Percentiles rank a stretch among this genome's conserved stretches.
Conservation (phyloP, 352 stramenopile species). For the Pythium guiyangense region DNA sequence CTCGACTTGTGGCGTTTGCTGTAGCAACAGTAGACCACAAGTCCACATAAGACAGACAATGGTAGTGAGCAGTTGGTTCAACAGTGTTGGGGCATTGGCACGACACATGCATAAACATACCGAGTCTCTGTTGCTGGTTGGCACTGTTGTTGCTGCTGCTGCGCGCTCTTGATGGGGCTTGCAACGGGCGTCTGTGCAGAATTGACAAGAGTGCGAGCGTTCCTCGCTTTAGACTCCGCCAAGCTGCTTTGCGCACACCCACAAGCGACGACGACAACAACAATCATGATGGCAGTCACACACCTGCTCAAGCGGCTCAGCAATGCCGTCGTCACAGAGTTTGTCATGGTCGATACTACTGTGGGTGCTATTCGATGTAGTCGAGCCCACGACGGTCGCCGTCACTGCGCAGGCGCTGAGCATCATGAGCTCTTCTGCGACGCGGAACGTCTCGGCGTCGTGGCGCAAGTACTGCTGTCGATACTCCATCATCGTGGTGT, state of each 20-base stretch:
- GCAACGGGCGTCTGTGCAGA: background rate
- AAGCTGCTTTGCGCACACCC: background rate
- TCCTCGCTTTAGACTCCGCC: too few relatives aligned
- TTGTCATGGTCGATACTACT: background rate
- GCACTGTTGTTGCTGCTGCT: background rate
- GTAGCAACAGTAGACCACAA: background rate
- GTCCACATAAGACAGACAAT: background rate
- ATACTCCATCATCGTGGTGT: constrained; percentile 23
- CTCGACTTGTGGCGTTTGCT: constrained; percentile 14
- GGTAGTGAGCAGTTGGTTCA: too few relatives aligned
- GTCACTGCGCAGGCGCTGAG: constrained; percentile 35
- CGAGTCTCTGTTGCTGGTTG: background rate
- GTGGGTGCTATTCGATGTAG: background rate
- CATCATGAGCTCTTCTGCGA: constrained; percentile 75
- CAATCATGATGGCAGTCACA: background rate
- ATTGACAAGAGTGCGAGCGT: too few relatives aligned
- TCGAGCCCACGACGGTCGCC: background rate
- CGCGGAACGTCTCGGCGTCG: constrained; percentile 69
- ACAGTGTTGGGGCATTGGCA: background rate
- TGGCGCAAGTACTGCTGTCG: constrained; percentile 20
- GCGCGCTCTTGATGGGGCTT: constrained; percentile 7
- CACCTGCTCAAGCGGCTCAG: background rate
- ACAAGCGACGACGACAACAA: background rate
- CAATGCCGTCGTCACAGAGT: background rate
- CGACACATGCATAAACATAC: background rate